phyloP scores from a whole-genome alignment of 306 rosid genomes.

The Prunus salicina region DNA sequence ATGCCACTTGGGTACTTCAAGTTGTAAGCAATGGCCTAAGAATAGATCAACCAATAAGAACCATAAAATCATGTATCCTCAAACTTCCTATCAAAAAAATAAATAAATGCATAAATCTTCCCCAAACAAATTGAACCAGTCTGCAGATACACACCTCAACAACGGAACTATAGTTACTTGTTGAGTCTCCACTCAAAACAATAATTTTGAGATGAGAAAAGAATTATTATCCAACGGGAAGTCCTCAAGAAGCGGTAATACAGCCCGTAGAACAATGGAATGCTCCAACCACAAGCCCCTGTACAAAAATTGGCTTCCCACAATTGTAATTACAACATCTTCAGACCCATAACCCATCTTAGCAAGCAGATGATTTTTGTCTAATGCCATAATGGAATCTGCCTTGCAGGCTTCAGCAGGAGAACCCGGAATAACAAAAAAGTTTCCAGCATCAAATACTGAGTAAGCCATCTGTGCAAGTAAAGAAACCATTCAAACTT shows the following conservation, averaged over 20 bases:
- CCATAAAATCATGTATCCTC: conserved; percentile 12
- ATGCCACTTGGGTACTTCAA: conserved; percentile 73
- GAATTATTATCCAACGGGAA: conserved; percentile 46
- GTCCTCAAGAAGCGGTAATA: conserved; percentile 56
- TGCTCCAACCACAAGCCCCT: conserved; percentile 96
- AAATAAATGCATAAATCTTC: neutral
- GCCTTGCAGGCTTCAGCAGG: conserved; percentile 69
- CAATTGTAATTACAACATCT: conserved; percentile 69
- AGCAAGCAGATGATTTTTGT: conserved; percentile 46
- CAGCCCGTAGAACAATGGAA: conserved; percentile 71
- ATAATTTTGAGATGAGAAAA: conserved; percentile 50
- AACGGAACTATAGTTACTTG: conserved; percentile 64
- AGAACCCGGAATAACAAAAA: conserved; percentile 86
- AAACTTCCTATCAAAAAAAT: neutral
- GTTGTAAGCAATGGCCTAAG: conserved; percentile 65
- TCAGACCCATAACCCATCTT: conserved; percentile 61
- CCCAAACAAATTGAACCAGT: conserved; percentile 19
- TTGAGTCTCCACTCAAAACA: conserved; percentile 66
- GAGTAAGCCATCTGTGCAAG: conserved; percentile 81
- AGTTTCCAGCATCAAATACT: conserved; percentile 79
- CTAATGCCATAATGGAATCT: conserved; percentile 45
- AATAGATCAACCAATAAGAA: conserved; percentile 31
- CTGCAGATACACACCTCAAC: conserved; percentile 57
- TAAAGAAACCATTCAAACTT: conserved; percentile 24
- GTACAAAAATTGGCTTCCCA: conserved; percentile 84